These are phyloP conservation scores for Diaporthe ampelina DNA, from an alignment of 2,329 filamentous ascomycete genomes.

Conservation along the genomic window DNA sequence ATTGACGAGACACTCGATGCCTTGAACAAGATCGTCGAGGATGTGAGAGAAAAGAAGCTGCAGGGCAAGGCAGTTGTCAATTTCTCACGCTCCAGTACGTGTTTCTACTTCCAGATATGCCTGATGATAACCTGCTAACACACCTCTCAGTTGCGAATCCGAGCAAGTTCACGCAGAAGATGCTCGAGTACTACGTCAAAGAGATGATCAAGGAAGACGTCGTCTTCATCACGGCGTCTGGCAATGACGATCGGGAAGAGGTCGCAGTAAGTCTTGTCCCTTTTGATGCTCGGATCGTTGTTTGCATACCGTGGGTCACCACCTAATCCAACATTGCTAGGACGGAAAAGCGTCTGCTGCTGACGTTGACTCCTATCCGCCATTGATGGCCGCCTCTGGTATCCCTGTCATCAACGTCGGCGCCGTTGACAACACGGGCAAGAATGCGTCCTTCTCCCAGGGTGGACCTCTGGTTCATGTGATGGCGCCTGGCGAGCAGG, in stretches of 20 bases:
- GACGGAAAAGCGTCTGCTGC: neutral
- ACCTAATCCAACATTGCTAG: neutral
- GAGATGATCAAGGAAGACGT: conserved; percentile 26
- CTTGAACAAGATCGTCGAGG: neutral
- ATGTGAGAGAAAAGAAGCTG: conserved; percentile 7
- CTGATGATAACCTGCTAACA: too few relatives aligned
- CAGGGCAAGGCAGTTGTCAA: conserved; percentile 22
- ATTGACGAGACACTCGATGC: conserved; percentile 7
- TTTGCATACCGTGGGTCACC: neutral
- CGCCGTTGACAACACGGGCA: conserved; percentile 20
- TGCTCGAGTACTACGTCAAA: conserved; percentile 1
- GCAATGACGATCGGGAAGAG: conserved; percentile 26
- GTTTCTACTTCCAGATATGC: too few relatives aligned
- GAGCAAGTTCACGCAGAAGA: conserved; percentile 14
- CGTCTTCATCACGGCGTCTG: neutral
- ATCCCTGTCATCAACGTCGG: conserved; percentile 25
- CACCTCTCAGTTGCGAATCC: neutral
- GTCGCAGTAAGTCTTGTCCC: neutral
- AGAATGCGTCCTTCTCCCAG: conserved; percentile 24
- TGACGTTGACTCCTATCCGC: conserved; percentile 9
- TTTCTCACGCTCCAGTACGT: conserved; percentile 17
- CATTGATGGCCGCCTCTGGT: conserved; percentile 5
- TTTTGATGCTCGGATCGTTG: neutral
- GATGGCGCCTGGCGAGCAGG: conserved; percentile 6
- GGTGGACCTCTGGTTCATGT: conserved; percentile 25